Evolutionary conservation across 2,329 filamentous ascomycete genomes (phyloP), one percentile per base, ranked within the genome.

Genomic region (Bipolaris cookei): DNA sequence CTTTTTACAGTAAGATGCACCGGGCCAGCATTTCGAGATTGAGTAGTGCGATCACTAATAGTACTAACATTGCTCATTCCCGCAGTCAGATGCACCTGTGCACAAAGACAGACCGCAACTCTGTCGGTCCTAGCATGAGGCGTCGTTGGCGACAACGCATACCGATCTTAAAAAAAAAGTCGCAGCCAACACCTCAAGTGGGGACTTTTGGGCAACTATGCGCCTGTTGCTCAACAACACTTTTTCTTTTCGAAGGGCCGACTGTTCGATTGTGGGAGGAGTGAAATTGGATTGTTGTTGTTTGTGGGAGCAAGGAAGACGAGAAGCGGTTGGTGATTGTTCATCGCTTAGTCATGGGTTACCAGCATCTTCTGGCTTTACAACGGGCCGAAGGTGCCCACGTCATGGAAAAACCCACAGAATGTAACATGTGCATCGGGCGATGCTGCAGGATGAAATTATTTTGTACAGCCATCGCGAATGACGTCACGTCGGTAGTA

Each of bases 401-500:
- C 41, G 51, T 55, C 56, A 55, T 51, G 16, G 20, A 21, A 16
- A 51, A 23, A 38, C 11, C 14, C 16, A 23, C 20, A 23, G 10
- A 18, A 38, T 16, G 23, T 23, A 6, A n/a, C 13, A 28, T 16
- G 11, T 25, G 41, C 41, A 28, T 43, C 21, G 41, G 23, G 14
- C 23, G 20, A 16, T 44, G 30, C 30, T 42, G 43, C 37, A 28
- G 37, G 20, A n/a, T 45, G 16, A 25, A 54, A 35, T 55, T 53
- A 55, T 58, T 47, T 58, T 44, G 42, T 46, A 42, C 49, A 50
- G 16, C 38, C 41, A 51, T 54, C 5, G 30, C 32, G 38, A 30
- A 32, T 67, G 64, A 67, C 63, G 63, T 67, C 64, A 67, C 21
- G 21, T 16, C 45, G 34, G 42, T 46, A 55, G 38, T 45, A 41